These are phyloP conservation scores for Ailanthus altissimus DNA, from an alignment of 345 rosid species.

Conservation along the genomic window DNA sequence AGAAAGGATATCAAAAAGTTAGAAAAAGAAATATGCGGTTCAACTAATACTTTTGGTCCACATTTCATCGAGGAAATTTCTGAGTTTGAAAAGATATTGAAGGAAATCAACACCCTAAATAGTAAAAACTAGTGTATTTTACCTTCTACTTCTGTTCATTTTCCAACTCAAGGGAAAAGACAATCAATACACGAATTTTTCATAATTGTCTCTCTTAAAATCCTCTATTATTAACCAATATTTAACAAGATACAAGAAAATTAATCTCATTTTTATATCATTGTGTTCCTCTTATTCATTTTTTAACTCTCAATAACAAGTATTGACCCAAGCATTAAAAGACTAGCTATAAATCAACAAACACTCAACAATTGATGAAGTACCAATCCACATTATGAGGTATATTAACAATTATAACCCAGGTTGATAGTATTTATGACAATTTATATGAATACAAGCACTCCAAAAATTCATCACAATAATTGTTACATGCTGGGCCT, in stretches of 20 bases:
- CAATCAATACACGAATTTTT: background rate
- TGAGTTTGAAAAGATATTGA: background rate
- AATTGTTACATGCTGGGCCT: background rate
- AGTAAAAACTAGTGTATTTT: background rate
- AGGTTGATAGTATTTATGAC: background rate
- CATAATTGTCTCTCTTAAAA: background rate
- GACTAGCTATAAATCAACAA: background rate
- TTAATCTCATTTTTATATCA: background rate
- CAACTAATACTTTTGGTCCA: background rate
- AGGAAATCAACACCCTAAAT: background rate
- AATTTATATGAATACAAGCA: background rate
- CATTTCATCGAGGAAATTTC: background rate
- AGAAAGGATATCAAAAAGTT: background rate
- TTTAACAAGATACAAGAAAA: background rate
- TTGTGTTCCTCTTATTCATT: background rate
- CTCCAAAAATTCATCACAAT: background rate
- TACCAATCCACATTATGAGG: background rate
- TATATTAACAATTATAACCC: background rate
- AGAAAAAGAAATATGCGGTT: background rate
- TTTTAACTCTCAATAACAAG: background rate
- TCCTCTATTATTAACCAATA: background rate
- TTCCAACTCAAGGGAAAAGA: slow-evolving; percentile 5
- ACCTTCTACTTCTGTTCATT: background rate
- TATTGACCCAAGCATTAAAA: background rate
- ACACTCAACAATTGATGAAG: background rate